Base-by-base conservation (phyloP, 148 eudicot species). In the Silene conica region DNA sequence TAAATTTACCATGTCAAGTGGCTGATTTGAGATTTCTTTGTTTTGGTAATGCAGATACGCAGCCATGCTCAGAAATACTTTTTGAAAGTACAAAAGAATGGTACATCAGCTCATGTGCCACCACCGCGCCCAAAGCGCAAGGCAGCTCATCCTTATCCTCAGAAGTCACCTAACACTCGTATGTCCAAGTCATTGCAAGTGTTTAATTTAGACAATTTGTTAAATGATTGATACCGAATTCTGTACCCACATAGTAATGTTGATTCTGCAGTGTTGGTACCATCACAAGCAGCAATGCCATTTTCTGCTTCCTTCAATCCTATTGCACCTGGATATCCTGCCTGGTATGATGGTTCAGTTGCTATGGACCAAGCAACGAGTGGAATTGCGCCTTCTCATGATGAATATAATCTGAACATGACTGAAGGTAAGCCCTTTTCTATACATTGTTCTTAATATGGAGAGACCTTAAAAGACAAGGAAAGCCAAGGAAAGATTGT, bases 11-110 rank as follows among this genome's bases (percentile, higher is more conserved):
- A 3, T 31, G 34, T 31, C 34, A 31, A 31, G 34, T 31, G 34
- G 34, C 34, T 31, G 34, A 31, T 31, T 31, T 31, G 34, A 31
- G 34, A 38, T 50, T 50, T 69, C 71, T 61, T 34, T 25, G 26
- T 63, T n/a, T 54, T 43, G 57, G 38, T 46, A 54, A 31, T 69
- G 56, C 84, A 92, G 97, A 92, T 92, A 66, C 90, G 97, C 52
- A 92, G 97, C 72, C 97, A 92, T 86, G 98, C 98, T 52, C 98
- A 92, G 77, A 92, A 92, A 81, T 92, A 92, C 86, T 92, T 92
- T 82, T 28, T 90, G 71, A 92, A 92, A 85, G 93, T 92, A 70
- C 98, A 90, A 77, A 92, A 92, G 85, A 92, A 89, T 80, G 98
- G 98, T 68, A 80, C 92, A 63, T 76, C 77, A 22, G 96, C 96